Conservation (phyloP, 75 land plant genomes). For the Selaginella moellendorffii region DNA sequence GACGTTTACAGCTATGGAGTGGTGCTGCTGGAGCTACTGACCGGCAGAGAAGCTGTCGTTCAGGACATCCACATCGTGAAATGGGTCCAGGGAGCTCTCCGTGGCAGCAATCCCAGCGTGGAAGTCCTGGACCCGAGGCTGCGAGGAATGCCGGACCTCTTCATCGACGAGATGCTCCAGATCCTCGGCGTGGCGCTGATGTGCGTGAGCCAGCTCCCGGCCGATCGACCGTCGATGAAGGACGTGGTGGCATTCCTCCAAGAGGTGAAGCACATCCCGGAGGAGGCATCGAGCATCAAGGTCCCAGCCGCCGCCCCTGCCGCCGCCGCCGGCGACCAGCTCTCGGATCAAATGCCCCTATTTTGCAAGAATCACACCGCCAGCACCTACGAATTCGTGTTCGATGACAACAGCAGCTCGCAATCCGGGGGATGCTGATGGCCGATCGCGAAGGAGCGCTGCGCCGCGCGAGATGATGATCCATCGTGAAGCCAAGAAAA, state of each 20-base stretch:
- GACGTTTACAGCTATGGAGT: background rate
- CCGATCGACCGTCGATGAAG: constrained; percentile 78
- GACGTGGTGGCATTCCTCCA: constrained; percentile 65
- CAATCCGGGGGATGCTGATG: too few species aligned
- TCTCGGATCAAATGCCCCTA: background rate
- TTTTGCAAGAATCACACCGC: background rate
- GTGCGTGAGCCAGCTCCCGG: constrained; percentile 55
- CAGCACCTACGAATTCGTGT: background rate
- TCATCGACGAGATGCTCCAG: constrained; percentile 68
- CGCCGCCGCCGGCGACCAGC: background rate
- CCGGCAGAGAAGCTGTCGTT: background rate
- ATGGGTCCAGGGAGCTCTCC: background rate
- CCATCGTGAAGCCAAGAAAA: too few species aligned
- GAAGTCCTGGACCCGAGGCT: constrained; percentile 36
- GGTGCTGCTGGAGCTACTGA: background rate
- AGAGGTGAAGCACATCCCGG: constrained; percentile 33
- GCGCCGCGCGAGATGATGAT: too few species aligned
- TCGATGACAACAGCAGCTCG: background rate
- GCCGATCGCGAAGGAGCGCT: too few species aligned
- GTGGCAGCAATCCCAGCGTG: background rate
- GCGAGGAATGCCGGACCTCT: constrained; percentile 37
- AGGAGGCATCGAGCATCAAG: constrained; percentile 1
- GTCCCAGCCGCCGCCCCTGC: too few species aligned
- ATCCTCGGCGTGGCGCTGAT: constrained; percentile 65
- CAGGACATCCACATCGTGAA: background rate